A percentile compares a stretch with the other conserved stretches of the same genome.
Conservation (phyloP, 768 basidiomycete species). For the Gymnopilus dilepis region DNA sequence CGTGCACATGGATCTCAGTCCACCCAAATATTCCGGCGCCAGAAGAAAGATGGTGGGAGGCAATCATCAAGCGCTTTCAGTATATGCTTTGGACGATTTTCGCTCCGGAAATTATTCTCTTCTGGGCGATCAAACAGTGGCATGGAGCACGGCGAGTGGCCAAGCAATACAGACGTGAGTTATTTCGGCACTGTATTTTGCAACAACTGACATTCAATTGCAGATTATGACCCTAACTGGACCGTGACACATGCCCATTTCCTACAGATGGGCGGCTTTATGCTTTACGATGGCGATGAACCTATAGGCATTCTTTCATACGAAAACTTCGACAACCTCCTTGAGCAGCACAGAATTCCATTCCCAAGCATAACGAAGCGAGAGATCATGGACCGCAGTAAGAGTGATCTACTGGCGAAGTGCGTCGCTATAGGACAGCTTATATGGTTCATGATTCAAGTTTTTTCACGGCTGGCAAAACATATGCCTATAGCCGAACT, state of each 20-base stretch:
- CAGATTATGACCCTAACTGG: neutral
- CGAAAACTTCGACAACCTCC: neutral
- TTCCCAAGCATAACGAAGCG: slow-evolving; percentile 7
- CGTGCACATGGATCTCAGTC: slow-evolving; percentile 7
- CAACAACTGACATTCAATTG: neutral
- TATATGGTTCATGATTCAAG: slow-evolving; percentile 36
- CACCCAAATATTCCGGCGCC: slow-evolving; percentile 1
- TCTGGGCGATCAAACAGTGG: slow-evolving; percentile 9
- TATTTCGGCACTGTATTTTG: neutral
- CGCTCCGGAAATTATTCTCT: slow-evolving; percentile 9
- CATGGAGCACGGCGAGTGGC: neutral
- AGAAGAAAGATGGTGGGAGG: slow-evolving; percentile 3
- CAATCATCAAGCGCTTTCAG: slow-evolving; percentile 2
- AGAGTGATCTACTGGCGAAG: slow-evolving; percentile 37
- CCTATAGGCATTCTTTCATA: neutral
- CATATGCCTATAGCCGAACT: slow-evolving; percentile 35
- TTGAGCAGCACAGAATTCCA: neutral
- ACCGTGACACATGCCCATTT: slow-evolving; percentile 9
- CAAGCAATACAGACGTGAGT: neutral
- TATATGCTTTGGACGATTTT: slow-evolving; percentile 7
- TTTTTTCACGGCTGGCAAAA: slow-evolving; percentile 24
- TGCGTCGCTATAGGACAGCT: slow-evolving; percentile 34
- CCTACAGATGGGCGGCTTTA: slow-evolving; percentile 16
- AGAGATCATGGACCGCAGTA: slow-evolving; percentile 25
- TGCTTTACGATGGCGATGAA: slow-evolving; percentile 7